phyloP scores from a whole-genome alignment of 163 green algal species.

The Smithsoniella earleae region DNA sequence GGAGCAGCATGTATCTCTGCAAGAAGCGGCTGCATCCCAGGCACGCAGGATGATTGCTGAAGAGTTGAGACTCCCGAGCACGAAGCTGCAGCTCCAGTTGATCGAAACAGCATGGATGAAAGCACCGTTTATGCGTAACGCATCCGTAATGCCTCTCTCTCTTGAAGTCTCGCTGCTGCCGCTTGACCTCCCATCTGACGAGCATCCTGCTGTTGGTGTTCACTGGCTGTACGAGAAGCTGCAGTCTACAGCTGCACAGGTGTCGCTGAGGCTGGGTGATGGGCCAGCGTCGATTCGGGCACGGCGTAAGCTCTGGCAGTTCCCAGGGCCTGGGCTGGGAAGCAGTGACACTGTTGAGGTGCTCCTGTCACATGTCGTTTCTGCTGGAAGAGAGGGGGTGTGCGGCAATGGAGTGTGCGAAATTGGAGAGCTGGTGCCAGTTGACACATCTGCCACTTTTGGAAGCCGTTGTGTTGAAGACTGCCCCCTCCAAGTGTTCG shows the following conservation, averaged over 20 bases:
- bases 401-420: slow-evolving; percentile 9
- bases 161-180: too few relatives aligned
- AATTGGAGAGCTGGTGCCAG: slow-evolving; percentile 22
- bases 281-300: not conserved
- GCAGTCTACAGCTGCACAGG: too few relatives aligned
- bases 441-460: not conserved
- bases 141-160: too few relatives aligned
- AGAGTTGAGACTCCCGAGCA: not conserved
- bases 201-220: too few relatives aligned
- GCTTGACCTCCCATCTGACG: too few relatives aligned
- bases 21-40: not conserved
- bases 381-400: not conserved
- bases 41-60: not conserved
- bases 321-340: not conserved
- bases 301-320: not conserved
- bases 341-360: too few relatives aligned
- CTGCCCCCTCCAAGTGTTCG: slow-evolving; percentile 1
- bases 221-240: too few relatives aligned
- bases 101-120: too few relatives aligned
- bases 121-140: too few relatives aligned
- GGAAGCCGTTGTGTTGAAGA: not conserved
- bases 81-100: too few relatives aligned
- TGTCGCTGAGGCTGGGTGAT: not conserved
- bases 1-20: not conserved
- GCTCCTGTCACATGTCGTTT: not conserved